A percentile compares a stretch with the other conserved stretches of the same genome.
phyloP scores from a whole-genome alignment of 2,329 filamentous ascomycete species.

The Nemania serpens region DNA sequence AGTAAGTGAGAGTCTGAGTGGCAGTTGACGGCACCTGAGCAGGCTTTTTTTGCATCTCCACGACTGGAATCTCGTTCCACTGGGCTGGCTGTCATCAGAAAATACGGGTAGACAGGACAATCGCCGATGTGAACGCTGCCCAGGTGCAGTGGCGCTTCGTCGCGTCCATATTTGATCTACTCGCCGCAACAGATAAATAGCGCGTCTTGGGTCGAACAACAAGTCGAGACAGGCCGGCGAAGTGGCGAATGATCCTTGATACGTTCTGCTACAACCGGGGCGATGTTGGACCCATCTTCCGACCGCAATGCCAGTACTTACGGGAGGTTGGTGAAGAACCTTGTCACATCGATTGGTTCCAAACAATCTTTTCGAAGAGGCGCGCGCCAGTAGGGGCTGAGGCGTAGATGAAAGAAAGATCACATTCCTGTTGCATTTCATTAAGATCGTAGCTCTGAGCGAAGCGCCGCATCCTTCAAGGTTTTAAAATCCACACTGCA shows the following conservation, averaged over 20 bases:
- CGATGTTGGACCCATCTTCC: slow-evolving; percentile 29
- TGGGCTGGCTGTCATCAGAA: neutral
- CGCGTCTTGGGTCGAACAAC: slow-evolving; percentile 12
- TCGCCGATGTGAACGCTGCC: slow-evolving; percentile 7
- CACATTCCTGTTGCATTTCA: neutral
- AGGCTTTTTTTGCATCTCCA: slow-evolving; percentile 14
- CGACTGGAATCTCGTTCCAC: neutral
- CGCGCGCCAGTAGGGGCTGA: slow-evolving; percentile 19
- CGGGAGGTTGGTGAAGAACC: slow-evolving; percentile 27
- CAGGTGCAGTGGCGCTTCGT: slow-evolving; percentile 13
- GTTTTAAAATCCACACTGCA: slow-evolving; percentile 1
- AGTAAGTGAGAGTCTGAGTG: slow-evolving; percentile 1
- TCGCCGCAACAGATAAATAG: slow-evolving; percentile 3
- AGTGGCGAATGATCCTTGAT: slow-evolving; percentile 18
- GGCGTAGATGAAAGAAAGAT: slow-evolving; percentile 5
- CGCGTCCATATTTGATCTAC: slow-evolving; percentile 17
- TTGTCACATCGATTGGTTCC: slow-evolving; percentile 23
- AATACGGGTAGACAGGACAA: slow-evolving; percentile 1
- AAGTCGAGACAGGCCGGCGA: neutral
- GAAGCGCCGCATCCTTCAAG: slow-evolving; percentile 4
- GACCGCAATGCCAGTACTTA: slow-evolving; percentile 31
- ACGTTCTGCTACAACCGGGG: slow-evolving; percentile 26
- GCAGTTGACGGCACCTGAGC: slow-evolving; percentile 10
- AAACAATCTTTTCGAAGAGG: slow-evolving; percentile 10
- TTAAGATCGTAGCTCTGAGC: neutral